Percentiles rank a stretch among this genome's conserved stretches.
Evolutionary conservation across 768 basidiomycete genomes (phyloP).

Genomic region (Leccinellum rugosiceps): DNA sequence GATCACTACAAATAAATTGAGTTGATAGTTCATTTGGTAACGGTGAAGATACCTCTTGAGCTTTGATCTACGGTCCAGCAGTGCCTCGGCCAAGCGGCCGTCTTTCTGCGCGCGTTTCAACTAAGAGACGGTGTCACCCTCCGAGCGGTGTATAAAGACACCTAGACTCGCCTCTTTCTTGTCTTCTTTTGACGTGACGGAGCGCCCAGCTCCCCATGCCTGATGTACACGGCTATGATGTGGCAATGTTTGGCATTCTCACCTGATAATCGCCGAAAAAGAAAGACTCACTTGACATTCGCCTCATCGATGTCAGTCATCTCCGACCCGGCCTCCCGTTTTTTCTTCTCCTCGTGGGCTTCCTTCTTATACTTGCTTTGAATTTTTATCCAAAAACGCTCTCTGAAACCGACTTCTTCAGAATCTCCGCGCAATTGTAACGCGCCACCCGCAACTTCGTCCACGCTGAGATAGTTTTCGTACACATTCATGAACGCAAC

Average conservation of each 20-base stretch:
- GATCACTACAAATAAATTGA: slow-evolving; percentile 34
- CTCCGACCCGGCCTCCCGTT: slow-evolving; percentile 54
- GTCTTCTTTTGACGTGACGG: slow-evolving; percentile 65
- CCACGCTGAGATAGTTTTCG: slow-evolving; percentile 81
- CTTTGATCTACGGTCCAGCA: slow-evolving; percentile 78
- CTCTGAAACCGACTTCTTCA: slow-evolving; percentile 80
- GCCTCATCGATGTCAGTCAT: slow-evolving; percentile 65
- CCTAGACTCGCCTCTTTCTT: slow-evolving; percentile 59
- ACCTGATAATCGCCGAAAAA: not conserved
- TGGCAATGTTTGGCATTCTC: slow-evolving; percentile 1
- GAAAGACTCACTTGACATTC: slow-evolving; percentile 59
- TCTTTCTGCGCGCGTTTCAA: slow-evolving; percentile 77
- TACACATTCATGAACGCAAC: slow-evolving; percentile 86
- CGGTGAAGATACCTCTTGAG: slow-evolving; percentile 64
- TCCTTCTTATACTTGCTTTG: slow-evolving; percentile 89
- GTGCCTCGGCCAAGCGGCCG: slow-evolving; percentile 74
- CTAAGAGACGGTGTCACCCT: slow-evolving; percentile 34
- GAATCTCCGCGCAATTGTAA: slow-evolving; percentile 79
- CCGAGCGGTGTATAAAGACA: slow-evolving; percentile 2
- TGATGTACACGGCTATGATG: slow-evolving; percentile 63
- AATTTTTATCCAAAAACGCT: slow-evolving; percentile 87
- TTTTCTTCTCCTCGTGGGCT: slow-evolving; percentile 72
- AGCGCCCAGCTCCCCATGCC: slow-evolving; percentile 80
- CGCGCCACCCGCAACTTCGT: slow-evolving; percentile 82
- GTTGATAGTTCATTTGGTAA: not conserved